Percentiles rank a stretch among this genome's conserved stretches.
Conservation (phyloP, 2,329 filamentous ascomycete genomes). For the Rhinocladiella similis region DNA sequence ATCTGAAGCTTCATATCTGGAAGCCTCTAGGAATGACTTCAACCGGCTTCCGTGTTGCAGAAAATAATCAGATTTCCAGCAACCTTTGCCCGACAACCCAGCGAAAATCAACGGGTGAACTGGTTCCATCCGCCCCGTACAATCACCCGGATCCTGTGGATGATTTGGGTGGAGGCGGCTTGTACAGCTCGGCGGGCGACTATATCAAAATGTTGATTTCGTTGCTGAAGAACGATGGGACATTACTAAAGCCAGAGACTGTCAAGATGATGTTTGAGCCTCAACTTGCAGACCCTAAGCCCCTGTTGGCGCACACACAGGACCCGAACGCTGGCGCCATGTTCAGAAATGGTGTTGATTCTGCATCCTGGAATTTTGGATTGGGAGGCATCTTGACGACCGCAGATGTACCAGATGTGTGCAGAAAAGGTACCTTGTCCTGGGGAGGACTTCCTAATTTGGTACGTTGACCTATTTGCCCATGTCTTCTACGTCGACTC, state of each 20-base stretch:
- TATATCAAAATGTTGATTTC: conserved; percentile 36
- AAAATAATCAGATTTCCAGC: conserved; percentile 9
- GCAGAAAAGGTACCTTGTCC: conserved; percentile 22
- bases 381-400: conserved; percentile 19
- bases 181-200: conserved; percentile 36
- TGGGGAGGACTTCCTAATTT: conserved; percentile 31
- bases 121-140: conserved; percentile 40
- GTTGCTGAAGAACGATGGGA: conserved; percentile 34
- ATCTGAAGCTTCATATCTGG: conserved; percentile 48
- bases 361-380: conserved; percentile 18
- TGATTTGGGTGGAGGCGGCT: conserved; percentile 49
- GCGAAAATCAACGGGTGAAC: conserved; percentile 39
- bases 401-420: conserved; percentile 18
- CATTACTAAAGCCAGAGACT: conserved; percentile 31
- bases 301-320: conserved; percentile 2
- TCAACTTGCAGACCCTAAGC: conserved; percentile 13
- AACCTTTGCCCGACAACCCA: conserved; percentile 37
- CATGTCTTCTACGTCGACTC: too few species aligned
- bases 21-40: conserved; percentile 45
- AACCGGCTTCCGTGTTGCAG: conserved; percentile 12
- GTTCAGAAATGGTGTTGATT: conserved; percentile 12
- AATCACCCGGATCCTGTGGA: conserved; percentile 38
- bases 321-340: conserved; percentile 1
- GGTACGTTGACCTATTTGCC: background rate
- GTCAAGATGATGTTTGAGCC: conserved; percentile 26